Conservation (phyloP, 192 early-diverging fungal species). For the Backusella liffmaniae region DNA sequence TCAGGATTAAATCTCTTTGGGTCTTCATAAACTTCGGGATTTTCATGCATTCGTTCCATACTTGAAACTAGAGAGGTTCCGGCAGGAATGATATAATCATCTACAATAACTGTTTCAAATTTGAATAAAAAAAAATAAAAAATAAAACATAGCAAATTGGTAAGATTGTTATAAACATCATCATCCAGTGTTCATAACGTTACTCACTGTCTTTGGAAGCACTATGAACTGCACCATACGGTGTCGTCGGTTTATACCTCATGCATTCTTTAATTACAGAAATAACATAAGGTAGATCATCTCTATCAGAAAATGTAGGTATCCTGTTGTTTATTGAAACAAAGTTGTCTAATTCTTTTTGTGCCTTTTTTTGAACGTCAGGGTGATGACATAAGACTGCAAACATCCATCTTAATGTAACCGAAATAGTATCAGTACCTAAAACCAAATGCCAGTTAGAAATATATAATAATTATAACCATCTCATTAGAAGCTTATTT, state of each 20-base stretch:
- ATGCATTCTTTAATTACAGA: conserved; percentile 18
- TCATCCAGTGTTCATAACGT: neutral
- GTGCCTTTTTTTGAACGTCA: conserved; percentile 15
- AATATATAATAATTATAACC: neutral
- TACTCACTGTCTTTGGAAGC: conserved; percentile 13
- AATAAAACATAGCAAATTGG: neutral
- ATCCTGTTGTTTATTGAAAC: neutral
- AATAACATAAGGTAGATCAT: conserved; percentile 15
- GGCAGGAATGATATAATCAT: conserved; percentile 47
- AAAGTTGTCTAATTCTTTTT: conserved; percentile 14
- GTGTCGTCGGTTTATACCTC: conserved; percentile 8
- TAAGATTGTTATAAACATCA: neutral
- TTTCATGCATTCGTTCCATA: conserved; percentile 10
- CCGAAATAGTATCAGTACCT: conserved; percentile 9
- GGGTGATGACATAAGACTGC: conserved; percentile 18
- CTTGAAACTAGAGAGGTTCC: conserved; percentile 39
- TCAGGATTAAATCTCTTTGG: conserved; percentile 2
- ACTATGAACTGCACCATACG: conserved; percentile 11
- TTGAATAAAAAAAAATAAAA: neutral
- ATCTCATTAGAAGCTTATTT: neutral
- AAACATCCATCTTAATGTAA: conserved; percentile 16
- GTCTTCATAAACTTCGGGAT: neutral
- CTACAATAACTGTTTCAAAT: conserved; percentile 5
- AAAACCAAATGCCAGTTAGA: neutral
- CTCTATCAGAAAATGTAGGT: neutral